Evolutionary conservation across 495 filamentous ascomycete species (phyloP).

Genomic region (Penicillium odoratum): DNA sequence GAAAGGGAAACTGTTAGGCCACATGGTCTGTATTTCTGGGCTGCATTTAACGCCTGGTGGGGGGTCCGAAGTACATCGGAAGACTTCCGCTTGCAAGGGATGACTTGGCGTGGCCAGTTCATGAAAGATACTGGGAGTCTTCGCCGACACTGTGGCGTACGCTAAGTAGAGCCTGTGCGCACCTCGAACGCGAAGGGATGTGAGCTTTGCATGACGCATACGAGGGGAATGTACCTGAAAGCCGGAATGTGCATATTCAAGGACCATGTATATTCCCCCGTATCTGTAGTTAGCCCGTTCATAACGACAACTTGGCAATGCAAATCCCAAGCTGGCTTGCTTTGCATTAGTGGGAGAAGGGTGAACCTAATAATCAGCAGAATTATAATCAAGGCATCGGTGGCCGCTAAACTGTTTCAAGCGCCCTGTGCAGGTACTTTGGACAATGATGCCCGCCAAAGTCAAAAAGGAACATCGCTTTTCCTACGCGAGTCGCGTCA

Average conservation of each 20-base stretch:
- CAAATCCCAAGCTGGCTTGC: neutral
- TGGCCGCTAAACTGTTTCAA: neutral
- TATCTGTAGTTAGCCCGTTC: neutral
- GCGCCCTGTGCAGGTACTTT: neutral
- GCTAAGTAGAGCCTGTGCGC: neutral
- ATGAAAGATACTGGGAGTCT: neutral
- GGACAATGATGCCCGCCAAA: neutral
- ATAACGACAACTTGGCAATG: neutral
- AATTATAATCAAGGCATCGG: neutral
- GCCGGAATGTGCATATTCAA: neutral
- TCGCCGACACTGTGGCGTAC: neutral
- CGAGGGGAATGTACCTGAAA: neutral
- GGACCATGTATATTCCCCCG: neutral
- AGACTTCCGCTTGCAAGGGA: neutral
- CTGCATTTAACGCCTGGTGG: neutral
- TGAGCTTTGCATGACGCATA: neutral
- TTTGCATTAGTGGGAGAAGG: neutral
- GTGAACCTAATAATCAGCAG: neutral
- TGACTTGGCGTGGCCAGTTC: neutral
- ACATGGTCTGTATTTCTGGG: neutral
- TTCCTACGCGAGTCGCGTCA: neutral
- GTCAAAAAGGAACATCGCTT: neutral
- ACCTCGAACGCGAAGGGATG: neutral
- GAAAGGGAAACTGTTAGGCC: neutral
- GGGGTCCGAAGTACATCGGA: neutral